Conservation (phyloP, 1,284 basidiomycete species). For the Volvariella surrecta region DNA sequence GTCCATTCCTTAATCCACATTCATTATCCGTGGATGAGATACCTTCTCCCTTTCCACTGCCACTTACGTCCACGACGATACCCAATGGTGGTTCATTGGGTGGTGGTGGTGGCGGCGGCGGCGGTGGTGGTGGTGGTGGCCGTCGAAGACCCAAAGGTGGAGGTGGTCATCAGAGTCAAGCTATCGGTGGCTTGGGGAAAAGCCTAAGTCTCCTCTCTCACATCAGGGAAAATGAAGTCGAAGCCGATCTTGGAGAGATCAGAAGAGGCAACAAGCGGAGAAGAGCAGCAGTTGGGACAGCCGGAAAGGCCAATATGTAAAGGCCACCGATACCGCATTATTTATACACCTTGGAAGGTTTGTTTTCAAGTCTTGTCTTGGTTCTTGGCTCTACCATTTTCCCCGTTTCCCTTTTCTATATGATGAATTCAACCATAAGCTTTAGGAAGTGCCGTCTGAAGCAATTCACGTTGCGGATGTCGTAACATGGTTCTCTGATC, state of each 20-base stretch:
- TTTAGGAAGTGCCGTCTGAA: too few relatives aligned
- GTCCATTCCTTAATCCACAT: constrained; percentile 66
- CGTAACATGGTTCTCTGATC: too few relatives aligned
- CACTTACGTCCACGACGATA: constrained; percentile 46
- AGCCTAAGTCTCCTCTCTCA: constrained; percentile 42
- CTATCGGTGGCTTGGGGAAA: constrained; percentile 58
- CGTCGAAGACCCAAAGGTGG: constrained; percentile 50
- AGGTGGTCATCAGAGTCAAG: constrained; percentile 40
- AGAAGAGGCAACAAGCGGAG: constrained; percentile 63
- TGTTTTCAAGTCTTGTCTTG: too few relatives aligned
- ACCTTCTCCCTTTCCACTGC: constrained; percentile 72
- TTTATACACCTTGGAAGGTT: too few relatives aligned
- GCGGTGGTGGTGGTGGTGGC: constrained; percentile 32
- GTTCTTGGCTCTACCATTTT: too few relatives aligned
- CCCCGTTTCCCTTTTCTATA: too few relatives aligned
- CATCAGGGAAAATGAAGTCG: constrained; percentile 60
- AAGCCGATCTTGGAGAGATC: constrained; percentile 68
- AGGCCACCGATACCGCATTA: too few relatives aligned
- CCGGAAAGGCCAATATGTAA: constrained; percentile 13
- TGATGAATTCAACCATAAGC: too few relatives aligned
- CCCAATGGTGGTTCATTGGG: constrained; percentile 26
- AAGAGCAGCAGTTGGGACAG: constrained; percentile 34
- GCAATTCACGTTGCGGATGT: too few relatives aligned
- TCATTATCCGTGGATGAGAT: constrained; percentile 76
- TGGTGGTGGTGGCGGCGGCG: constrained; percentile 21